Conservation (phyloP, 345 rosid species). For the Populus pruinosa region DNA sequence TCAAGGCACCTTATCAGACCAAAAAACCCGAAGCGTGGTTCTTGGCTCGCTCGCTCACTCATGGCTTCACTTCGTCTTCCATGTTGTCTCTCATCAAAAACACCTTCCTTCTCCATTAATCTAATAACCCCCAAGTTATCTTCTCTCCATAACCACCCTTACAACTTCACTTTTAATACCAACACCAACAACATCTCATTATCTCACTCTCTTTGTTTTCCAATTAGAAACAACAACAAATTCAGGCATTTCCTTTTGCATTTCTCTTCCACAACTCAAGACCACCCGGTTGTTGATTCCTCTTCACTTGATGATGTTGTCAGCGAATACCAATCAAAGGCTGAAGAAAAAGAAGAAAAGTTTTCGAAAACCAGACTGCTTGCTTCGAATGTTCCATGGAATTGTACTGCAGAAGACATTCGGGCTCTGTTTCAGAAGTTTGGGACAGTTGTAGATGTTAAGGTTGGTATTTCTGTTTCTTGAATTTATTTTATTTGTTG, state of each 20-base stretch:
- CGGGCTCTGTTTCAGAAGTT: slow-evolving; percentile 69
- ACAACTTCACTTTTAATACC: slow-evolving; percentile 10
- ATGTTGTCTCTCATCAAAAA: slow-evolving; percentile 31
- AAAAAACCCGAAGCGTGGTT: no score
- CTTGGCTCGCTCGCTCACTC: background rate
- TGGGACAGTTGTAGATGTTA: slow-evolving; percentile 69
- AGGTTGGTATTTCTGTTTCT: slow-evolving; percentile 38
- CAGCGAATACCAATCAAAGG: background rate
- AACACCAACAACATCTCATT: slow-evolving; percentile 11
- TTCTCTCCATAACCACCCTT: slow-evolving; percentile 28
- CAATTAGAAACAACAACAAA: slow-evolving; percentile 25
- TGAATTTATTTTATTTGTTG: background rate
- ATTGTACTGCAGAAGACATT: slow-evolving; percentile 63
- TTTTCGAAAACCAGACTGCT: slow-evolving; percentile 52
- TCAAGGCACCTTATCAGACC: no score
- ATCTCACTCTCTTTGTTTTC: slow-evolving; percentile 9
- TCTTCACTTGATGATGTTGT: background rate
- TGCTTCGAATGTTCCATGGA: slow-evolving; percentile 79
- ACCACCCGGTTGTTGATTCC: slow-evolving; percentile 21
- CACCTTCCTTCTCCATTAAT: slow-evolving; percentile 6
- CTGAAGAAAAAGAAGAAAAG: slow-evolving; percentile 35
- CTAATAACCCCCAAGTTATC: slow-evolving; percentile 12
- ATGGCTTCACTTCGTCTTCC: slow-evolving; percentile 53
- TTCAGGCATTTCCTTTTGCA: slow-evolving; percentile 17
- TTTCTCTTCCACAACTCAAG: slow-evolving; percentile 46